These are phyloP conservation scores for Tricharina praecox DNA, from an alignment of 495 filamentous ascomycete species.

Conservation along the genomic window DNA sequence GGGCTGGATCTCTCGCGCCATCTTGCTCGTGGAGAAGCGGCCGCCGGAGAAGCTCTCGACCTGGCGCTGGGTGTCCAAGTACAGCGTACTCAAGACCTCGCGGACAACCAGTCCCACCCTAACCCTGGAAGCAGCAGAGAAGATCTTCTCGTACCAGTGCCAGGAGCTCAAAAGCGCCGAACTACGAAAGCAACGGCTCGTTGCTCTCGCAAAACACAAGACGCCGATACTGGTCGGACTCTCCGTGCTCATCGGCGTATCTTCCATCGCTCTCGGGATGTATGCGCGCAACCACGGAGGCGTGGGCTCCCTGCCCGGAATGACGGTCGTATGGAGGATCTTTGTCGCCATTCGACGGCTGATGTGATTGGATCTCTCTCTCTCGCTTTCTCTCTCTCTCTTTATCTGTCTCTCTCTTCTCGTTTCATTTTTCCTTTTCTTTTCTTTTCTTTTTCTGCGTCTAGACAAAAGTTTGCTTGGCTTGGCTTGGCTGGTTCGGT, in stretches of 20 bases:
- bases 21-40: slow-evolving; percentile 41
- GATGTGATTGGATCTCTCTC: too few species aligned
- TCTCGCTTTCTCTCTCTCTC: too few species aligned
- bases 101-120: slow-evolving; percentile 9
- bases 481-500: too few species aligned
- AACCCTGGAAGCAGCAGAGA: neutral
- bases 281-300: neutral
- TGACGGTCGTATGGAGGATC: neutral
- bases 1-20: slow-evolving; percentile 46
- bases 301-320: neutral
- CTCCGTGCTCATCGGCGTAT: neutral
- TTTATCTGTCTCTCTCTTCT: too few species aligned
- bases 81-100: slow-evolving; percentile 74
- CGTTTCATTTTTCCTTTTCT: neutral
- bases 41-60: slow-evolving; percentile 58
- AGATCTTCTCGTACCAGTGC: neutral
- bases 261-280: neutral
- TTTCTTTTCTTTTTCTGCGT: neutral
- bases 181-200: neutral
- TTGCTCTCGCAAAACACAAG: neutral
- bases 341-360: neutral
- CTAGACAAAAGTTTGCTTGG: slow-evolving; percentile 1
- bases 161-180: neutral
- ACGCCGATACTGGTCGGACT: neutral
- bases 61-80: slow-evolving; percentile 54